A percentile compares a stretch with the other conserved stretches of the same genome.
Conservation (phyloP, 331 rosid species). For the Acacia pycnantha region DNA sequence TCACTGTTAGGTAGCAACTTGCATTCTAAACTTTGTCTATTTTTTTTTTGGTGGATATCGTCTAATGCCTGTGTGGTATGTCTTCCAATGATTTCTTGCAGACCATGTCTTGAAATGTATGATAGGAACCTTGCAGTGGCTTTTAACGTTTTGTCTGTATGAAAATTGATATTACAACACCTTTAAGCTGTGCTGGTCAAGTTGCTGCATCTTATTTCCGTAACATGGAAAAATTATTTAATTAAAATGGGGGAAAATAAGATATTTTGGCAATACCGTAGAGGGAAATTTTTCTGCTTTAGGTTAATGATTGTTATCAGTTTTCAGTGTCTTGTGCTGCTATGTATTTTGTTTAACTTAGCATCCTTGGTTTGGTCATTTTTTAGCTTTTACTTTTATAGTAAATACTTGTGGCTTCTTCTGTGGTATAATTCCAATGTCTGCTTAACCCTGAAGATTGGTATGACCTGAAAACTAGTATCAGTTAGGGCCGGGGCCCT, state of each 20-base stretch:
- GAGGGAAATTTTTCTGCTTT: neutral
- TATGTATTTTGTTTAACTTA: neutral
- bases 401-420: neutral
- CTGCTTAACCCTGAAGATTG: neutral
- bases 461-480: neutral
- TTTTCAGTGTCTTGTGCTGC: neutral
- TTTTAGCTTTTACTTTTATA: neutral
- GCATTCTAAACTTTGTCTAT: neutral
- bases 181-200: neutral
- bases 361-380: neutral
- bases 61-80: neutral
- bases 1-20: constrained; percentile 41
- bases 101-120: neutral
- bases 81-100: neutral
- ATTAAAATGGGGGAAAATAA: no score
- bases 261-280: no score
- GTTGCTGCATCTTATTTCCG: neutral
- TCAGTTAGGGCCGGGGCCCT: neutral
- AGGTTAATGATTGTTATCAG: neutral
- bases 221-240: neutral
- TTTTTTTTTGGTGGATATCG: neutral
- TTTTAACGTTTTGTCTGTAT: neutral
- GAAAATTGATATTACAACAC: neutral
- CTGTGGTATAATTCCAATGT: neutral
- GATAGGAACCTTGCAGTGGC: neutral